Evolutionary conservation across 805 yeast species (phyloP).

Genomic region (Phaffomyces thermotolerans): DNA sequence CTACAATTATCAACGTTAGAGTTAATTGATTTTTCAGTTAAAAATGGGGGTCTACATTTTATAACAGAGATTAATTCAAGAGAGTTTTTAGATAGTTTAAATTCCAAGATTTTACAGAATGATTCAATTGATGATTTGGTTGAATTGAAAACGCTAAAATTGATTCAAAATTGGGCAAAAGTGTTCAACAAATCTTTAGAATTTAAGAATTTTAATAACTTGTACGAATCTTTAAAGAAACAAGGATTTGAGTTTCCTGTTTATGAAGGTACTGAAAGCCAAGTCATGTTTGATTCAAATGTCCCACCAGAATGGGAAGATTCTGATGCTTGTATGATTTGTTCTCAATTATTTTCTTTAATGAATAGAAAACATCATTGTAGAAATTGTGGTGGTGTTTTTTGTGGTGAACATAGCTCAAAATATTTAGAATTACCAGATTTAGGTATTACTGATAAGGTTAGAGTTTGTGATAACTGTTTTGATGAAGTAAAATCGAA

Average conservation of each 20-base stretch:
- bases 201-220: conserved; percentile 53
- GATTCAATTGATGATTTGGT: conserved; percentile 43
- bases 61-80: conserved; percentile 70
- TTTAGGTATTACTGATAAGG: conserved; percentile 81
- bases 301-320: conserved; percentile 99
- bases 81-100: conserved; percentile 79
- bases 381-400: conserved; percentile 94
- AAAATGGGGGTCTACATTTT: conserved; percentile 88
- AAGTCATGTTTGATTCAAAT: conserved; percentile 69
- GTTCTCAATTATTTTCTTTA: conserved; percentile 72
- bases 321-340: conserved; percentile 90
- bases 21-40: conserved; percentile 78
- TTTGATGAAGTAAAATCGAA: conserved; percentile 49
- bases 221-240: conserved; percentile 49
- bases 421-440: conserved; percentile 66
- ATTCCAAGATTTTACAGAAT: conserved; percentile 32
- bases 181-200: conserved; percentile 65
- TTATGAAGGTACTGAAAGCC: conserved; percentile 25
- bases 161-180: conserved; percentile 71
- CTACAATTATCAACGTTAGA: conserved; percentile 68
- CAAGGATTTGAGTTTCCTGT: conserved; percentile 67
- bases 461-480: conserved; percentile 91
- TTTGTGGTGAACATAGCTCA: conserved; percentile 78
- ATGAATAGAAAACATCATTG: conserved; percentile 94
- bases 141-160: conserved; percentile 48